Base-by-base conservation (phyloP, 768 basidiomycete species). In the Lepiota brunneoincarnata region DNA sequence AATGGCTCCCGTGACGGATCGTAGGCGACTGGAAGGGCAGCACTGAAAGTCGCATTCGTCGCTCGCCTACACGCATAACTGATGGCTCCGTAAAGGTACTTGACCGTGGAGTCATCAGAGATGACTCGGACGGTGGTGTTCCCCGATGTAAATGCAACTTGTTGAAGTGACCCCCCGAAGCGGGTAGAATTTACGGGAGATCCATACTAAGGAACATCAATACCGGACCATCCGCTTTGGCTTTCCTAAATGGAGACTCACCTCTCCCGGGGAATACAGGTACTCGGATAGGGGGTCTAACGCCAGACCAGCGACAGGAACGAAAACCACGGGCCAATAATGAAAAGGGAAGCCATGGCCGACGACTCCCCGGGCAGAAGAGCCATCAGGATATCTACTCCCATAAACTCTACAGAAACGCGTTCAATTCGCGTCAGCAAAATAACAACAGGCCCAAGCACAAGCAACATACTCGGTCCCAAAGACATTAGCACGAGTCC, bases 271-370 rank as follows among this genome's bases (percentile, higher is more conserved):
- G 26, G 61, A 59, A 44, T 60, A 50, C 24, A 65, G 58, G 36
- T 70, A 68, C 6, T 52, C 31, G 11, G 31, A 31, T 31, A 4
- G 7, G 6, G 31, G 56, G 5, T 59, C 63, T 3, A 65, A 67
- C 4, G 58, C 55, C 14, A 56, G 6, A 52, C 61, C 68, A 20
- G 24, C 24, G 4, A 31, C 49, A 15, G 26, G 38, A 12, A 38
- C 39, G 79, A 23, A 59, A 55, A 34, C 57, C 55, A 86, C 36
- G 2, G 84, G 86, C 84, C 85, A 87, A 67, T 77, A 88, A 58
- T 74, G 73, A 54, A 84, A 87, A 0, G 85, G 86, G 63, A 88
- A 86, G 1, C 73, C 72, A 0, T 75, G 73, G 0, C 76, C 76
- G 0, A 57, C 41, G n/a, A 83, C 79, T 12, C 82, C 81, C 2